Percentiles rank a stretch among this genome's conserved stretches.
Conservation (phyloP, 2,329 filamentous ascomycete species). For the Aspergillus amoenus region DNA sequence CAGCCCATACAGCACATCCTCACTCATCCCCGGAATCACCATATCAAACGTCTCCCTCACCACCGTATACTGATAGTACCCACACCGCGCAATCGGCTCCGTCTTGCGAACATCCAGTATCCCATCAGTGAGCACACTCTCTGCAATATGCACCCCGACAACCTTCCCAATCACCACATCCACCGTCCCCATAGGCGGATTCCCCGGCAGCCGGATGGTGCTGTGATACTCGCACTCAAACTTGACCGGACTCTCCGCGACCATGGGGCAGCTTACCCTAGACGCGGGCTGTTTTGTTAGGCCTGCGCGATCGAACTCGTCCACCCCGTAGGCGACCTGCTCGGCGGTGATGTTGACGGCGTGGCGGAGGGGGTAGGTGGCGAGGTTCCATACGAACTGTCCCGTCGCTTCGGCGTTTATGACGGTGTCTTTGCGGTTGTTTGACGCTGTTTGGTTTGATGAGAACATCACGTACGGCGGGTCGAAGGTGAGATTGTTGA, state of each 20-base stretch:
- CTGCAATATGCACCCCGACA: conserved; percentile 57
- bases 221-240: conserved; percentile 60
- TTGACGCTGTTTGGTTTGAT: conserved; percentile 57
- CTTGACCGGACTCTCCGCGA: conserved; percentile 54
- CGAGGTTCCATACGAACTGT: conserved; percentile 60
- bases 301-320: conserved; percentile 55
- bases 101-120: conserved; percentile 58
- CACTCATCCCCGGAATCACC: conserved; percentile 44
- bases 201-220: conserved; percentile 56
- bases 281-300: conserved; percentile 50
- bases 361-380: conserved; percentile 56
- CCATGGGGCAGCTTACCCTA: conserved; percentile 50
- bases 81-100: conserved; percentile 59
- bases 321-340: conserved; percentile 49
- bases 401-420: conserved; percentile 57
- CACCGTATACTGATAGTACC: conserved; percentile 61
- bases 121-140: conserved; percentile 55
- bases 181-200: conserved; percentile 57
- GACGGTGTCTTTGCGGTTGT: conserved; percentile 56
- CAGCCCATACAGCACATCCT: conserved; percentile 39
- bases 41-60: conserved; percentile 60
- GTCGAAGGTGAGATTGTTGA: conserved; percentile 64
- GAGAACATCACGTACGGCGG: conserved; percentile 64
- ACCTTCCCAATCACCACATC: conserved; percentile 60
- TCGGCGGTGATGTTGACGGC: conserved; percentile 57